Percentiles rank a stretch among this genome's conserved stretches.
Evolutionary conservation across 345 rosid genomes (phyloP).

Genomic region (Moricandia moricandioides): DNA sequence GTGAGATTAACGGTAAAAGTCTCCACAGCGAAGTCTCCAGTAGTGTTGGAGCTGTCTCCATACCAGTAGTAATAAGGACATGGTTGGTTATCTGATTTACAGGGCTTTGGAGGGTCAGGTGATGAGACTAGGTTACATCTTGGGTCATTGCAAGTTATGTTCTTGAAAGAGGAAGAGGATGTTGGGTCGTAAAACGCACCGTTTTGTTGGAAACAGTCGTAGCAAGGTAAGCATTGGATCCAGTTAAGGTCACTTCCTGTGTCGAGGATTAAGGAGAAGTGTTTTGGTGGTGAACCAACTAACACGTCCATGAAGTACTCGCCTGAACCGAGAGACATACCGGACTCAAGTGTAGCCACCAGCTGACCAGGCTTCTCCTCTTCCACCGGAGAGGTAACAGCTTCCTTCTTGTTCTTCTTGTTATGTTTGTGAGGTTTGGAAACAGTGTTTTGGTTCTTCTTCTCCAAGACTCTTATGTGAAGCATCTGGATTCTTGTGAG

Average conservation of each 20-base stretch:
- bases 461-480: slow-evolving; percentile 56
- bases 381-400: not conserved
- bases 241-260: slow-evolving; percentile 96
- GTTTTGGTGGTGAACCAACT: slow-evolving; percentile 82
- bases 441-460: slow-evolving; percentile 66
- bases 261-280: slow-evolving; percentile 87
- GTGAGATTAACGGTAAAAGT: slow-evolving; percentile 77
- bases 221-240: slow-evolving; percentile 87
- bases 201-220: slow-evolving; percentile 85
- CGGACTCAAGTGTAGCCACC: not conserved
- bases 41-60: slow-evolving; percentile 84
- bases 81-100: slow-evolving; percentile 53
- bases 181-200: slow-evolving; percentile 70
- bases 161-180: slow-evolving; percentile 60
- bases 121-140: slow-evolving; percentile 70
- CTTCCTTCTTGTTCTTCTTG: slow-evolving; percentile 9
- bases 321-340: slow-evolving; percentile 40
- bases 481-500: slow-evolving; percentile 71
- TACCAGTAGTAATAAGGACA: slow-evolving; percentile 93
- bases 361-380: not conserved
- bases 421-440: slow-evolving; percentile 42
- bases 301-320: slow-evolving; percentile 94
- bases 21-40: slow-evolving; percentile 80
- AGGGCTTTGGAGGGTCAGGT: slow-evolving; percentile 66
- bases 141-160: slow-evolving; percentile 63